phyloP scores from a whole-genome alignment of 108 stramenopile species.

The Phaeodactylum tricornutum region DNA sequence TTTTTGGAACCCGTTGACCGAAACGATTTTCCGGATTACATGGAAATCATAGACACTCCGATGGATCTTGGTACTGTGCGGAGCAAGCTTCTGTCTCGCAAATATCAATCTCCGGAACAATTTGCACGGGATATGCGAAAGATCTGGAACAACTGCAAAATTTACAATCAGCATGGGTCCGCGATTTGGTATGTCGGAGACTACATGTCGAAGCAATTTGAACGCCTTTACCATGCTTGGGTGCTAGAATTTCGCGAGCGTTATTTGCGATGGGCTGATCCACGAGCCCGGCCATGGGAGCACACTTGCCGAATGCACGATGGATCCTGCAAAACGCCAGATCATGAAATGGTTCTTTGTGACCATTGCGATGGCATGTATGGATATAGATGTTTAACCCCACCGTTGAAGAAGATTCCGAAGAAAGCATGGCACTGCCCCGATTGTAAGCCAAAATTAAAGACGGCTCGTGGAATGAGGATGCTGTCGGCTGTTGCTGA shows the following conservation, averaged over 20 bases:
- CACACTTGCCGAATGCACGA: slow-evolving; percentile 58
- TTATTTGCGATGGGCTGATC: slow-evolving; percentile 74
- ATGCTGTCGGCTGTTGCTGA: slow-evolving; percentile 75
- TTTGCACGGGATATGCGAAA: slow-evolving; percentile 84
- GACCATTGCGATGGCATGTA: slow-evolving; percentile 88
- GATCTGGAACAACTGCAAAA: slow-evolving; percentile 88
- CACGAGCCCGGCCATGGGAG: slow-evolving; percentile 85
- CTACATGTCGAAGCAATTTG: slow-evolving; percentile 88
- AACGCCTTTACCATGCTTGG: slow-evolving; percentile 86
- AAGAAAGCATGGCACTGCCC: slow-evolving; percentile 82
- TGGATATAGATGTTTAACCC: slow-evolving; percentile 53
- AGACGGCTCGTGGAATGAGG: slow-evolving; percentile 37
- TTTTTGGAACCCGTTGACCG: slow-evolving; percentile 83
- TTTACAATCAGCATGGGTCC: slow-evolving; percentile 82
- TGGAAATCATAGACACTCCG: slow-evolving; percentile 67
- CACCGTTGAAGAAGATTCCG: slow-evolving; percentile 64
- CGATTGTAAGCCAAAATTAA: slow-evolving; percentile 65
- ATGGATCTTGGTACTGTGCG: slow-evolving; percentile 89
- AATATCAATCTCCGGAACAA: slow-evolving; percentile 64
- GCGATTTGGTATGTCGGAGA: slow-evolving; percentile 91
- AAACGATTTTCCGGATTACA: slow-evolving; percentile 70
- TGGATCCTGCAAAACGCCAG: slow-evolving; percentile 56
- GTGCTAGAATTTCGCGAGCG: slow-evolving; percentile 77
- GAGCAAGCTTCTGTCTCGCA: slow-evolving; percentile 37
- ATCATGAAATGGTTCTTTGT: slow-evolving; percentile 65